These are phyloP conservation scores for Suillus americanus DNA, from an alignment of 768 basidiomycete genomes.

Conservation along the genomic window DNA sequence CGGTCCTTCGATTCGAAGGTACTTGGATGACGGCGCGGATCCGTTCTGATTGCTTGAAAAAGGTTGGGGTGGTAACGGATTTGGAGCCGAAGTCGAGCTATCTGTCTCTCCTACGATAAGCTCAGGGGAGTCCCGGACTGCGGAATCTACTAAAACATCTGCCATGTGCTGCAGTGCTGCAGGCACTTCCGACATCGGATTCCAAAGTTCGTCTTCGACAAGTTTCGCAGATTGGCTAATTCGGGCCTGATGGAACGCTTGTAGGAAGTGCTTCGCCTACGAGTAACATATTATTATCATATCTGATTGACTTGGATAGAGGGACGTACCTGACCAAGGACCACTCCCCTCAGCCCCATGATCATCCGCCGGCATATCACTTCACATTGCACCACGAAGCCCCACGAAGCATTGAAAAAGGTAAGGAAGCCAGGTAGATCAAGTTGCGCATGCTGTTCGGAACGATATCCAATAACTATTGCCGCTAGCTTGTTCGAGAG, in stretches of 20 bases:
- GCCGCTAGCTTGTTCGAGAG: constrained; percentile 82
- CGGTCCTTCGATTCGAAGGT: constrained; percentile 72
- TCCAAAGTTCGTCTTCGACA: constrained; percentile 97
- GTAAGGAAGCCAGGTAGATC: constrained; percentile 72
- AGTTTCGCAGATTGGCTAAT: constrained; percentile 81
- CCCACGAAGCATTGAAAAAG: constrained; percentile 85
- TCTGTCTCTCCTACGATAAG: constrained; percentile 41
- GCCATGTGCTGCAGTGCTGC: constrained; percentile 65
- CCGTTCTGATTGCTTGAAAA: constrained; percentile 21
- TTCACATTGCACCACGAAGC: constrained; percentile 87
- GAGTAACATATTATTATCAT: constrained; percentile 10
- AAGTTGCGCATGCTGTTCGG: constrained; percentile 77
- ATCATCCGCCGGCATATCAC: constrained; percentile 88
- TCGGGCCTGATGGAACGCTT: constrained; percentile 79
- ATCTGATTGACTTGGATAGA: not conserved
- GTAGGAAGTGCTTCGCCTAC: constrained; percentile 85
- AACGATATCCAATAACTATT: constrained; percentile 71
- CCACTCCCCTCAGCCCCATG: constrained; percentile 83
- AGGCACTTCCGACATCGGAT: constrained; percentile 67
- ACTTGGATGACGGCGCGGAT: constrained; percentile 45
- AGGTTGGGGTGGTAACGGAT: constrained; percentile 22
- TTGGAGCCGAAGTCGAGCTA: constrained; percentile 2
- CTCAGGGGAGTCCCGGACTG: constrained; percentile 78
- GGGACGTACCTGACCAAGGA: constrained; percentile 71
- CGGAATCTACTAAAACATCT: constrained; percentile 74